Base-by-base conservation (phyloP, 139 green algal genomes). In the Coccomyxa sp. region DNA sequence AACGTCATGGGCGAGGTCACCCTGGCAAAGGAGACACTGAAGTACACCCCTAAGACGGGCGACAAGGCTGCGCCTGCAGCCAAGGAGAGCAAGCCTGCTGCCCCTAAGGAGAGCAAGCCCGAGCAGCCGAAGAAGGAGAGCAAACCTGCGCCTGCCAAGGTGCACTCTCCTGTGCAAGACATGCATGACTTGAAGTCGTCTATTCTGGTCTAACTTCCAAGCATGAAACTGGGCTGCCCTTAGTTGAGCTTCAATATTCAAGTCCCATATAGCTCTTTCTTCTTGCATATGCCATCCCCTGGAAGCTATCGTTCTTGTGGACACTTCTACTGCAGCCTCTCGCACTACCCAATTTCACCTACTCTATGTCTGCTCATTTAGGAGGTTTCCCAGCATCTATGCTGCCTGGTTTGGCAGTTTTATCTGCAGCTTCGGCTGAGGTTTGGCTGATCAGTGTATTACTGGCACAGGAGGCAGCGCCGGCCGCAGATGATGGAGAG, bases 1-100 rank as follows among this genome's bases (percentile, higher is more conserved):
- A 77, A 67, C 17, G 90, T 94, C 1, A 78, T 90, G 15, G 66
- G 31, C 16, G 68, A 82, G 10, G 76, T 80, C 66, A 28, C 82
- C 32, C 81, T 90, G 31, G 82, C 60, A 67, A 83, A 79, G 18
- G 71, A 81, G 68, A 38, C 79, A 18, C 58, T 84, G 51, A 87
- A 88, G 60, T 74, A 75, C 78, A 81, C 21, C 0, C 17, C 14
- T 23, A 21, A 38, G 38, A 58, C 45, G 67, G 15, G 57, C 21
- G 13, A 13, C 28, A 59, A 31, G 58, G 14, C 31, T 51, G 82
- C 60, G 58, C 32, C 66, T 77, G 58, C 59, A 78, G 15, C n/a
- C 0, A 66, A 85, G 75, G 25, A 79, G 32, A 71, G 63, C 63
- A 80, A 80, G 76, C 32, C 79, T 30, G 58, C 76, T 28, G 77